Base-by-base conservation (phyloP, 345 rosid species). In the Acer yangbiense region DNA sequence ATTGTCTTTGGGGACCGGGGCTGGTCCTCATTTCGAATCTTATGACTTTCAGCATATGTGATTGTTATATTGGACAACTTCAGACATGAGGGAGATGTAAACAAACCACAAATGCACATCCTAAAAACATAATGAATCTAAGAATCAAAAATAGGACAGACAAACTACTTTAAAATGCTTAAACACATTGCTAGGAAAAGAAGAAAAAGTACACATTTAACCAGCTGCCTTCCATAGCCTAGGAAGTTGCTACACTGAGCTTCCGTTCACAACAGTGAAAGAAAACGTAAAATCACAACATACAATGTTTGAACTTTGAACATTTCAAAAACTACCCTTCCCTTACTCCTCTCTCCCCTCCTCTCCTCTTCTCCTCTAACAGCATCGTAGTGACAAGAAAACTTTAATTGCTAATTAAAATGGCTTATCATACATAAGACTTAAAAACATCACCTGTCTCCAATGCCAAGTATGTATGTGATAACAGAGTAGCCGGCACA, bases 401-500 rank as follows among this genome's bases (percentile, higher is more conserved):
- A 46, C 7, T 44, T 46, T 7, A 74, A 27, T 5, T n/a, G 43
- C 29, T 65, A 13, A 32, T 3, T 41, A 52, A 65, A 17, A 21
- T 14, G 60, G 27, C 32, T 44, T 61, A n/a, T 11, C 7, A 39
- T 21, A 41, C 21, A 61, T 78, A 74, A 32, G 23, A 60, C 41
- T 46, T 60, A 60, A 21, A 68, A 73, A 29, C 23, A 74, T 78
- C 77, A 94, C 99, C 99, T 90, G 88, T 96, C 99, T 86, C 99
- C 98, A 76, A 96, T 88, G n/a, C 99, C 99, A 70, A 96, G 83
- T 76, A 96, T 94, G 78, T 96, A 94, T 48, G 99, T 96, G 83
- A 94, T 96, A 78, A 94, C 99, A 65, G 98, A 96, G 86, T 96
- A 92, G 76, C 98, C 98, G 11, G 99, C 99, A 79, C 99, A 96